Conservation (phyloP, 1,284 basidiomycete genomes). For the Boletus nobilissimus region DNA sequence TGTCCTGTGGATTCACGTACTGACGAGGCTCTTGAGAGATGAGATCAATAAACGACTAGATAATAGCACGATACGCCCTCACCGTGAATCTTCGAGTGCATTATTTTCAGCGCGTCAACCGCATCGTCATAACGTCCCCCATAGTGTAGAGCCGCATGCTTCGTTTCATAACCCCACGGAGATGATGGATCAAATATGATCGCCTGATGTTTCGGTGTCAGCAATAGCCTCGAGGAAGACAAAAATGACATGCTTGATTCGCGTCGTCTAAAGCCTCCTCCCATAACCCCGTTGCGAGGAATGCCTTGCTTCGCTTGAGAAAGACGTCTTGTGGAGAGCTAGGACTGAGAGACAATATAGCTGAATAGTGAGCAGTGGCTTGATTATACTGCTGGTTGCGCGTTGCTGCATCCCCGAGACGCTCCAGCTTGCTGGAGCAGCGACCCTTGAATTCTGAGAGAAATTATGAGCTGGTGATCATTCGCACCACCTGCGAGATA, state of each 20-base stretch:
- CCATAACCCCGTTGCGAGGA: not conserved
- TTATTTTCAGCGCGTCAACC: no score
- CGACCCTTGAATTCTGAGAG: not conserved
- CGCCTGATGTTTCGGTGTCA: not conserved
- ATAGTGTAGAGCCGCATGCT: no score
- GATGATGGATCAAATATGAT: not conserved
- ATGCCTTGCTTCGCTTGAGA: not conserved
- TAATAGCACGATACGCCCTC: no score
- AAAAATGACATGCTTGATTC: not conserved
- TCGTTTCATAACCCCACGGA: not conserved
- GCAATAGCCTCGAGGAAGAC: not conserved
- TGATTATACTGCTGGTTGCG: not conserved
- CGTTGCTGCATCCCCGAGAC: not conserved
- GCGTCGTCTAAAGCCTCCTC: not conserved
- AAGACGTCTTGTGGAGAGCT: not conserved
- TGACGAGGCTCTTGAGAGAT: no score
- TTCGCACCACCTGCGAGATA: not conserved
- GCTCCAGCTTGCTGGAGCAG: not conserved
- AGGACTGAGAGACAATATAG: not conserved
- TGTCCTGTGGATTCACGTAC: no score
- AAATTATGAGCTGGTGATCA: not conserved
- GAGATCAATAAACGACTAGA: no score
- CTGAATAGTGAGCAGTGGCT: not conserved
- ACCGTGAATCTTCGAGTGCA: no score
- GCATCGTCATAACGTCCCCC: no score